phyloP scores from a whole-genome alignment of 225 moss, liverwort and hornwort genomes.

The Polytrichum commune region DNA sequence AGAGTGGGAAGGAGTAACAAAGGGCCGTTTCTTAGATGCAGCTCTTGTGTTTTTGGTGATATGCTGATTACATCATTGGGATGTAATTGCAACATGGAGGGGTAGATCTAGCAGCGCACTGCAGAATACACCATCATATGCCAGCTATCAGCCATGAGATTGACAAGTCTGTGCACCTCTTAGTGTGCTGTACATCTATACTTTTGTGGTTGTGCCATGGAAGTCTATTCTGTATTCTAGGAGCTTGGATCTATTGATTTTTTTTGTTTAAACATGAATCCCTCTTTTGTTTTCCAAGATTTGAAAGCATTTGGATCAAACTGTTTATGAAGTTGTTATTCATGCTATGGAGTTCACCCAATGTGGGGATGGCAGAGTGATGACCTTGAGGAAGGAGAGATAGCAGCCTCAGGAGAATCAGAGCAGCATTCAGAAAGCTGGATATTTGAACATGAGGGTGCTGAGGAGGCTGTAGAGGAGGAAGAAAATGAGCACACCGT shows the following conservation, averaged over 20 bases:
- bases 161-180: slow-evolving; percentile 1
- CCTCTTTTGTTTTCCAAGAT: too few species aligned
- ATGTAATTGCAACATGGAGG: too few species aligned
- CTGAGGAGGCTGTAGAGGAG: slow-evolving; percentile 44
- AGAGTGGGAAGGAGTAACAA: too few species aligned
- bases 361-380: slow-evolving; percentile 53
- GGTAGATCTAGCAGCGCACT: too few species aligned
- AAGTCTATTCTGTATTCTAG: neutral
- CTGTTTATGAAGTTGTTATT: neutral
- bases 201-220: neutral
- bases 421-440: slow-evolving; percentile 74
- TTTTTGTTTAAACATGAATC: too few species aligned
- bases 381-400: slow-evolving; percentile 98
- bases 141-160: neutral
- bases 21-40: too few species aligned
- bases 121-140: too few species aligned
- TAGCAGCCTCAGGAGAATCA: slow-evolving; percentile 87
- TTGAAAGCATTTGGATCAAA: neutral
- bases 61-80: too few species aligned
- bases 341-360: neutral
- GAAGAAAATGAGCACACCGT: slow-evolving; percentile 60
- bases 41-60: too few species aligned
- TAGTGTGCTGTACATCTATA: neutral
- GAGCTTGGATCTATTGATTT: too few species aligned
- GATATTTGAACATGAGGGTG: slow-evolving; percentile 61